A percentile compares a stretch with the other conserved stretches of the same genome.
Evolutionary conservation across 176 grass and related monocot genomes (phyloP).

Genomic region (bread wheat (Triticum aestivum)): DNA sequence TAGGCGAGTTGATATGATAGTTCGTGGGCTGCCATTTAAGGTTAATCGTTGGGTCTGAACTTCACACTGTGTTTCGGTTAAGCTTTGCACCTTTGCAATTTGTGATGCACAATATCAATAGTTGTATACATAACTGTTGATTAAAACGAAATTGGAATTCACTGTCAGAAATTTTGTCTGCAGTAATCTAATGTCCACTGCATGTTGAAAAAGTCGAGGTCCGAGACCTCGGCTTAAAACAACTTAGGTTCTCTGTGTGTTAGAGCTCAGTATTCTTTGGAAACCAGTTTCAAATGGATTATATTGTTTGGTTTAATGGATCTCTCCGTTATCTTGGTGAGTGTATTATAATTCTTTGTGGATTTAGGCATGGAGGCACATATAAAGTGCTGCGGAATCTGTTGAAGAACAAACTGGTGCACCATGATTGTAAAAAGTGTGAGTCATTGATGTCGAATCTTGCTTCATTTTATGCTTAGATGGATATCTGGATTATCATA

Average conservation of each 20-base stretch:
- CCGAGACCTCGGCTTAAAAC: neutral
- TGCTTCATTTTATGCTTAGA: neutral
- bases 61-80: neutral
- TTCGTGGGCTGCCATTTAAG: neutral
- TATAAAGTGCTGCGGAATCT: constrained; percentile 89
- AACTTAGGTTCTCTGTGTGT: neutral
- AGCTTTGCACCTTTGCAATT: neutral
- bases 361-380: constrained; percentile 74
- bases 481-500: constrained; percentile 20
- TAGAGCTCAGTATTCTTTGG: neutral
- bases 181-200: neutral
- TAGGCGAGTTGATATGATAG: neutral
- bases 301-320: neutral
- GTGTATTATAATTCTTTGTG: constrained; percentile 6
- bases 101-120: neutral
- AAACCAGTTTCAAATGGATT: neutral
- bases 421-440: constrained; percentile 89
- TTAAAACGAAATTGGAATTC: neutral
- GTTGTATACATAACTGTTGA: neutral
- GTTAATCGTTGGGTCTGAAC: neutral
- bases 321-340: neutral
- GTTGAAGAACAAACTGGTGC: constrained; percentile 88
- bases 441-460: constrained; percentile 8
- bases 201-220: neutral
- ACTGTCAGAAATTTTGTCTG: neutral